Percentiles rank a stretch among this genome's conserved stretches.
These are phyloP conservation scores for Lactifluus subvellereus DNA, from an alignment of 768 basidiomycete species.

Conservation along the genomic window DNA sequence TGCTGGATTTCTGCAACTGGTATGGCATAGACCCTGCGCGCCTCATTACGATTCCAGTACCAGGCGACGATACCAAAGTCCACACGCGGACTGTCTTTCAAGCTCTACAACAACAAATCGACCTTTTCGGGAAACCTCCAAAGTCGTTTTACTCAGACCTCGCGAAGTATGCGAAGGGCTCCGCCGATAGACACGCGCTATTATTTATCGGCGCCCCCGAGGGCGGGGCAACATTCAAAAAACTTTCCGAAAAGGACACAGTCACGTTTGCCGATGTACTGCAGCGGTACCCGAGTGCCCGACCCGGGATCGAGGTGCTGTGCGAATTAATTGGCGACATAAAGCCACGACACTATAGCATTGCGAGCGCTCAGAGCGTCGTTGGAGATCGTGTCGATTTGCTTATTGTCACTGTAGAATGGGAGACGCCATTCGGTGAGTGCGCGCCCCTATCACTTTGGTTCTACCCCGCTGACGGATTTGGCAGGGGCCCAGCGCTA, in stretches of 20 bases:
- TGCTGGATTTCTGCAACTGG: slow-evolving; percentile 84
- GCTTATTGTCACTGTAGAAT: slow-evolving; percentile 94
- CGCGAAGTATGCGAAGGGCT: slow-evolving; percentile 62
- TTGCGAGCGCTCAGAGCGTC: slow-evolving; percentile 91
- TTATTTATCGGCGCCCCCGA: slow-evolving; percentile 93
- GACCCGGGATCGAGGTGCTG: slow-evolving; percentile 75
- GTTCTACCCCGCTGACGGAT: neutral
- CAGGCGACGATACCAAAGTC: slow-evolving; percentile 53
- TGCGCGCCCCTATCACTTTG: slow-evolving; percentile 19
- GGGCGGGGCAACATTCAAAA: slow-evolving; percentile 90
- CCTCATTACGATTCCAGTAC: slow-evolving; percentile 76
- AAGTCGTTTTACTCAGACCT: slow-evolving; percentile 94
- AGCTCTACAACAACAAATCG: slow-evolving; percentile 91
- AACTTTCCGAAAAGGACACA: slow-evolving; percentile 90
- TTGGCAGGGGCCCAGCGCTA: slow-evolving; percentile 62
- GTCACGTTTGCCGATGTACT: slow-evolving; percentile 90
- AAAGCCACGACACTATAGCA: slow-evolving; percentile 97
- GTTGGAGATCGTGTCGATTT: slow-evolving; percentile 94
- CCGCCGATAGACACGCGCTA: slow-evolving; percentile 71
- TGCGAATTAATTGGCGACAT: slow-evolving; percentile 91
- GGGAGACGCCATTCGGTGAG: slow-evolving; percentile 79
- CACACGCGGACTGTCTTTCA: slow-evolving; percentile 96
- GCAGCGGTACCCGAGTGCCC: slow-evolving; percentile 66
- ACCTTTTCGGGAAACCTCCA: slow-evolving; percentile 91
- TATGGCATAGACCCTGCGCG: slow-evolving; percentile 80